Percentiles rank a stretch among this genome's conserved stretches.
Conservation (phyloP, 2,329 filamentous ascomycete genomes). For the Seiridium cupressi region DNA sequence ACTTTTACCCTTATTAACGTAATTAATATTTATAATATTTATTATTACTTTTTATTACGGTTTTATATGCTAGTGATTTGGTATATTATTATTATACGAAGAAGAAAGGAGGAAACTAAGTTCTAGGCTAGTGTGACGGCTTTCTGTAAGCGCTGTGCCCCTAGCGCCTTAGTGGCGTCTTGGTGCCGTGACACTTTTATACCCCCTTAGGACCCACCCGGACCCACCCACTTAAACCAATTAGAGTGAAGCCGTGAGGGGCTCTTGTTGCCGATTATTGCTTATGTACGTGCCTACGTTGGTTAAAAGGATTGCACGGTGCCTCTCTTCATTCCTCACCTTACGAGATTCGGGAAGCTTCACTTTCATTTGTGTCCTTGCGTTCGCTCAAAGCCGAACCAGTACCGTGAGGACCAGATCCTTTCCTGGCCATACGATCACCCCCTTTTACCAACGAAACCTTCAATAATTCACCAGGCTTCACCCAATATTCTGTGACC, state of each 20-base stretch:
- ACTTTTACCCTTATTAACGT: too few species aligned
- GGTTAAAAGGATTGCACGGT: background rate
- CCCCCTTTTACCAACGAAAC: slow-evolving; percentile 8
- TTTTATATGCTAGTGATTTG: too few species aligned
- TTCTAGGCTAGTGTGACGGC: too few species aligned
- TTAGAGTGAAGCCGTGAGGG: slow-evolving; percentile 6
- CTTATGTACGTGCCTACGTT: slow-evolving; percentile 3
- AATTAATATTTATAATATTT: too few species aligned
- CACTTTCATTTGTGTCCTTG: slow-evolving; percentile 3
- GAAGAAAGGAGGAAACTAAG: too few species aligned
- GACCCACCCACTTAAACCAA: slow-evolving; percentile 3
- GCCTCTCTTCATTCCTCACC: slow-evolving; percentile 7
- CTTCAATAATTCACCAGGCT: slow-evolving; percentile 7
- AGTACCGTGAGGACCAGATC: slow-evolving; percentile 7
- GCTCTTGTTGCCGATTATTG: slow-evolving; percentile 6
- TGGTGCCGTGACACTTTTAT: too few species aligned
- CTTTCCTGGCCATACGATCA: slow-evolving; percentile 7
- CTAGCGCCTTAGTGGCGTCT: too few species aligned
- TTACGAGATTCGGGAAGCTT: slow-evolving; percentile 7
- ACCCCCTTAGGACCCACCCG: slow-evolving; percentile 2
- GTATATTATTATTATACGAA: too few species aligned
- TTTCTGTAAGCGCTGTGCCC: too few species aligned
- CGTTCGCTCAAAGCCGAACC: slow-evolving; percentile 7
- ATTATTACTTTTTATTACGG: too few species aligned
- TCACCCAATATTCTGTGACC: slow-evolving; percentile 8